Evolutionary conservation across 2,329 filamentous ascomycete species (phyloP).

Genomic region (Fusarium nanum): DNA sequence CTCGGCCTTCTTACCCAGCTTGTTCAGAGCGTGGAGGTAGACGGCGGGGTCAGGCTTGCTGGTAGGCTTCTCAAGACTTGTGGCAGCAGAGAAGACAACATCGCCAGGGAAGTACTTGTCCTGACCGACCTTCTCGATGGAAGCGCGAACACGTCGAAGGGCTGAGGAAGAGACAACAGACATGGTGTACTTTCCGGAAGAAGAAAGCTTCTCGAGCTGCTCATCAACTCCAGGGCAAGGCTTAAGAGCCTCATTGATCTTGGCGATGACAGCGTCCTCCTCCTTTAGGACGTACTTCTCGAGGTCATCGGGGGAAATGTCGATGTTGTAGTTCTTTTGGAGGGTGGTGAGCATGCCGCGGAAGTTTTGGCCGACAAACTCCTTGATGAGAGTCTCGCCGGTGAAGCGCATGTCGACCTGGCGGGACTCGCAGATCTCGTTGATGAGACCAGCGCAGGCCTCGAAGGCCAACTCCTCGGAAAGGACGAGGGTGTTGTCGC

Average conservation of each 20-base stretch:
- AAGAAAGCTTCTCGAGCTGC: conserved; percentile 72
- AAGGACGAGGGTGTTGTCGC: conserved; percentile 92
- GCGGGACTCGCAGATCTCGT: conserved; percentile 80
- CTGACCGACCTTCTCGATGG: conserved; percentile 81
- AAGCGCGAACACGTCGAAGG: conserved; percentile 80
- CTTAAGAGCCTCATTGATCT: conserved; percentile 74
- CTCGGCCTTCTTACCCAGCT: conserved; percentile 75
- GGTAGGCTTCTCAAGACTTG: conserved; percentile 80
- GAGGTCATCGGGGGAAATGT: conserved; percentile 74
- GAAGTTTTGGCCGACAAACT: conserved; percentile 96
- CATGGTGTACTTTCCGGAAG: conserved; percentile 74
- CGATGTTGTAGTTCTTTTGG: conserved; percentile 80
- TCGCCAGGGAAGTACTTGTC: conserved; percentile 82
- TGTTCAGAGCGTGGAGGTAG: conserved; percentile 81
- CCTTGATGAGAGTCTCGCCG: conserved; percentile 79
- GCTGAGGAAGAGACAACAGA: conserved; percentile 86
- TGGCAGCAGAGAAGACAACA: conserved; percentile 84
- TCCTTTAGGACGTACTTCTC: conserved; percentile 80
- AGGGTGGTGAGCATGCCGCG: conserved; percentile 87
- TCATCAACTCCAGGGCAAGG: conserved; percentile 77
- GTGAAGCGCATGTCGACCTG: conserved; percentile 77
- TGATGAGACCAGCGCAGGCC: conserved; percentile 89
- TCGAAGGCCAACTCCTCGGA: conserved; percentile 93
- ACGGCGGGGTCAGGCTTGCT: conserved; percentile 92
- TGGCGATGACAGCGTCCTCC: conserved; percentile 85